Evolutionary conservation across 148 eudicot genomes (phyloP).

Genomic region (Rhododendron williamsianum): DNA sequence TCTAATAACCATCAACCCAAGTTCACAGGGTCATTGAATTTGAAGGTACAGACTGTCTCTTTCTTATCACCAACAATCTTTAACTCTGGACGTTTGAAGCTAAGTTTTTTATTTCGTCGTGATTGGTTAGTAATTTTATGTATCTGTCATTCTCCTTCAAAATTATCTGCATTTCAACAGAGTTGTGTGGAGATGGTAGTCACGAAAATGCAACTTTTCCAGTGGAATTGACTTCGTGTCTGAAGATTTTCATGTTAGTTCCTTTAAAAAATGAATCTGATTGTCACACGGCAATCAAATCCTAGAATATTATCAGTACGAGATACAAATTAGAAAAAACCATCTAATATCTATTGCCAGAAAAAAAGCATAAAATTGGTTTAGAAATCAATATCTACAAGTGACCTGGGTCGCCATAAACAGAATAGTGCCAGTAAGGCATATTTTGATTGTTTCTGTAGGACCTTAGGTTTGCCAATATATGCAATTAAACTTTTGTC

Average conservation of each 20-base stretch:
- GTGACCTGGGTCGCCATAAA: background rate
- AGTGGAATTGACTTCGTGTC: background rate
- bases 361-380: background rate
- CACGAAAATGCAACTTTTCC: background rate
- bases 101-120: background rate
- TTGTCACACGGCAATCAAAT: background rate
- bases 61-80: background rate
- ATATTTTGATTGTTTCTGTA: background rate
- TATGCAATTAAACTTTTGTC: background rate
- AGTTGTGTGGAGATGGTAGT: background rate
- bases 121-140: background rate
- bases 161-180: background rate
- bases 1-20: background rate
- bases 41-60: constrained; percentile 10
- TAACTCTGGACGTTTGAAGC: background rate
- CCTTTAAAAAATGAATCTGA: background rate
- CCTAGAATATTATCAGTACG: background rate
- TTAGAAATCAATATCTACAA: background rate
- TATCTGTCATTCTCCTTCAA: background rate
- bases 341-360: background rate
- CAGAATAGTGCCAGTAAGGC: background rate
- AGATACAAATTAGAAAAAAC: background rate
- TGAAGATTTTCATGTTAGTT: background rate
- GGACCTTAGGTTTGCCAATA: background rate
- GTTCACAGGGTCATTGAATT: background rate